Base-by-base conservation (phyloP, 2,329 filamentous ascomycete species). In the Aureobasidium sp. region DNA sequence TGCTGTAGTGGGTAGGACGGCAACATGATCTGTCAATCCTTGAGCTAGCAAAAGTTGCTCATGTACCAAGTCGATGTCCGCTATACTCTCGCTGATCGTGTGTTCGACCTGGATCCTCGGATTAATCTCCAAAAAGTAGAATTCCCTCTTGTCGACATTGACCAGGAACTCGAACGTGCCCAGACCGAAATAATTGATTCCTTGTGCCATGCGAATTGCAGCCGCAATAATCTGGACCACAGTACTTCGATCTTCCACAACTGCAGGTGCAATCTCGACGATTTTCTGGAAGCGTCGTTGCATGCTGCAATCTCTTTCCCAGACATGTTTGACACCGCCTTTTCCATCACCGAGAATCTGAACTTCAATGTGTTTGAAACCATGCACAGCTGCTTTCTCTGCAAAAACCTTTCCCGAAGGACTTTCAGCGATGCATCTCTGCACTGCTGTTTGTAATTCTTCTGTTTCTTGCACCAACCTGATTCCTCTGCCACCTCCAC, bases 91-190 rank as follows among this genome's bases (percentile, higher is more conserved):
- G 0, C 82, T 85, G 59, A 86, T 79, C 1, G 84, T 85, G 67
- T 86, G 84, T 66, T 86, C 84, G 42, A 86, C 84, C 67, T 86
- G 83, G 2, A 86, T 70, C 2, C 84, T 76, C 0, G 84, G 83
- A 61, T 86, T 86, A 65, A 85, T 77, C 67, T 86, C 84, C 6
- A 86, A 70, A 66, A 86, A 86, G 70, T 79, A 86, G 69, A 80
- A 83, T 27, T 82, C 77, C 1, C 70, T 69, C 0, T 72, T 78
- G 0, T 70, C 63, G 12, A 80, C 77, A 62, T 81, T 82, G 14
- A 85, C 77, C 0, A 88, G 75, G 62, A 87, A 87, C 68, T 88
- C 85, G 65, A 86, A 86, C 0, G 85, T 87, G 9, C 85, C 85
- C 0, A 87, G 74, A 0, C 82, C 85, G 52, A 75, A 74, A 69